Percentiles rank a stretch among this genome's conserved stretches.
These are phyloP conservation scores for Straminergon stramineum DNA, from an alignment of 225 moss, liverwort and hornwort species.

Conservation along the genomic window DNA sequence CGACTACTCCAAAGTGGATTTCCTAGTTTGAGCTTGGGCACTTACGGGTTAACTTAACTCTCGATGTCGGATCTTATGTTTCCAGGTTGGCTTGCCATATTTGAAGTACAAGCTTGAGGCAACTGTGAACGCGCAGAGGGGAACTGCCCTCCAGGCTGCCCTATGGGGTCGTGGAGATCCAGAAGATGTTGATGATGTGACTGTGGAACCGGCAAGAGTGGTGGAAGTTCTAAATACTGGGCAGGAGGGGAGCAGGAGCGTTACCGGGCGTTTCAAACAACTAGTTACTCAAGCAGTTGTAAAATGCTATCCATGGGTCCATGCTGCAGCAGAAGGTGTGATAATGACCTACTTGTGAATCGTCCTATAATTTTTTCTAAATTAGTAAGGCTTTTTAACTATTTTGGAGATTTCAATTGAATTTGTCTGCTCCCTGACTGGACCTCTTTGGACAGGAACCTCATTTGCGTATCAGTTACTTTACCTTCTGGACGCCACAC, in stretches of 20 bases:
- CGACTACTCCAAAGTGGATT: neutral
- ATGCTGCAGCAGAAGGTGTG: constrained; percentile 81
- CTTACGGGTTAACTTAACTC: neutral
- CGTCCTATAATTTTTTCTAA: neutral
- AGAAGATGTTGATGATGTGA: constrained; percentile 42
- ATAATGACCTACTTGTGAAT: neutral
- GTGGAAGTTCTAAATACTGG: constrained; percentile 1
- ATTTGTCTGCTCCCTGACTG: neutral
- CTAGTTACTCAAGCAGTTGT: constrained; percentile 32
- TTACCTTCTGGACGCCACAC: constrained; percentile 75
- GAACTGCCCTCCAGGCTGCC: constrained; percentile 75
- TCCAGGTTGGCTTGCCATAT: constrained; percentile 82
- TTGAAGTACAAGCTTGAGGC: constrained; percentile 88
- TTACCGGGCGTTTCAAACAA: constrained; percentile 22
- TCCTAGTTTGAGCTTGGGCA: neutral
- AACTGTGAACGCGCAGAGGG: constrained; percentile 61
- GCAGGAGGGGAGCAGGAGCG: constrained; percentile 14
- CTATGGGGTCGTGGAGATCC: constrained; percentile 84
- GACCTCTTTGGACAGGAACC: constrained; percentile 42
- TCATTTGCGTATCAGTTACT: constrained; percentile 87
- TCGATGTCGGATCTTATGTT: neutral
- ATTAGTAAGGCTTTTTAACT: neutral
- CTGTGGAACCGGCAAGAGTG: constrained; percentile 32
- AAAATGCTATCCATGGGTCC: constrained; percentile 80
- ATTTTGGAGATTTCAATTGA: neutral